Evolutionary conservation across 306 rosid genomes (phyloP), one percentile per base, ranked within the genome.

Genomic region (Dicorynia guianensis): DNA sequence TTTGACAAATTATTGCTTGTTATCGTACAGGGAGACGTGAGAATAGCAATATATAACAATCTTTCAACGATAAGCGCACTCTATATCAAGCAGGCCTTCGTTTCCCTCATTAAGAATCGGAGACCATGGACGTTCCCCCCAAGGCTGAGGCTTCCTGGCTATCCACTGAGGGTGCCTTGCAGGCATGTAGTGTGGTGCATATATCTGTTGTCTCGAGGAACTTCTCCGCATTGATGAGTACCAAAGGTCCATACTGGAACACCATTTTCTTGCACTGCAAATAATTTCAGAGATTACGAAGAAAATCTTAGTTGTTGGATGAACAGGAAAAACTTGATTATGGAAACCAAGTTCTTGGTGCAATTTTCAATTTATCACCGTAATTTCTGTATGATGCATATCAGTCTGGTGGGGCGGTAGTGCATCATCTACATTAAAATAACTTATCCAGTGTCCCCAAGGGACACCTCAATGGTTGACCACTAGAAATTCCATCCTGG

Each of bases 211-310:
- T 76, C 75, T 90, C 97, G 6, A 95, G 86, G 79, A 87, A 80
- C 83, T 90, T 89, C 89, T 90, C 91, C 30, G 96, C 90, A 79
- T 90, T 89, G 47, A 78, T 63, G 43, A 90, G 76, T 52, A 89
- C 14, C 35, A 87, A 48, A 6, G 97, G 93, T 66, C 96, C 97
- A 64, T 87, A 95, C 79, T 90, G 79, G 50, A 92, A 88, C 30
- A 92, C 93, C 17, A 89, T 10, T 67, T 44, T 89, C 93, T 95
- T 95, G 91, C 97, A 95, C 97, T 92, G 97, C 87, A 77, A 81
- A 73, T 71, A 17, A 57, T 10, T 48, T 46, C 5, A 56, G 20
- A 61, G 12, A 59, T 57, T 53, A 34, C 38, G 39, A 43, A 33
- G 30, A 34, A 48, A 46, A 5, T 4, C 53, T 5, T 3, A 25